Conservation (phyloP, 805 yeast genomes). For the Metschnikowia arizonensis region DNA sequence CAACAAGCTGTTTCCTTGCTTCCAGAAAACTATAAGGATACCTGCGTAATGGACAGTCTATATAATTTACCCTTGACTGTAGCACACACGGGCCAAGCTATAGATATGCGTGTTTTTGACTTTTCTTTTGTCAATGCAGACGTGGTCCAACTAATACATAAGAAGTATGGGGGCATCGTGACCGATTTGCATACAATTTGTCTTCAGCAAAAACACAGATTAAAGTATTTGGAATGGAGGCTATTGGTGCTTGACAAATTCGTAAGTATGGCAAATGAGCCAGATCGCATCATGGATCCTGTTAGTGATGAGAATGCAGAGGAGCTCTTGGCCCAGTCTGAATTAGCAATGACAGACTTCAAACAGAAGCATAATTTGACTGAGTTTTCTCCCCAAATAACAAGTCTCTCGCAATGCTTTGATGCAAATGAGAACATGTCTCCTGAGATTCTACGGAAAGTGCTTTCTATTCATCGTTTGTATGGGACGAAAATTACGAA, state of each 20-base stretch:
- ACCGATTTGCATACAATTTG: not conserved
- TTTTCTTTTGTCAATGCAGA: constrained; percentile 14
- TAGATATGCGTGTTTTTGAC: constrained; percentile 14
- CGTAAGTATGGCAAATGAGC: constrained; percentile 7
- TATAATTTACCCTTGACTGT: constrained; percentile 6
- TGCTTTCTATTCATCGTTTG: constrained; percentile 2
- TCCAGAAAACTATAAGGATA: constrained; percentile 4
- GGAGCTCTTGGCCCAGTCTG: constrained; percentile 8
- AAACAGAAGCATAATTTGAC: constrained; percentile 5
- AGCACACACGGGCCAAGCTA: constrained; percentile 3
- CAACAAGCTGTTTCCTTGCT: constrained; percentile 1
- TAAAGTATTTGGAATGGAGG: constrained; percentile 13
- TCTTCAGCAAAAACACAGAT: constrained; percentile 5
- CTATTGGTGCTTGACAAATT: constrained; percentile 11
- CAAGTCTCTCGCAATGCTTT: not conserved
- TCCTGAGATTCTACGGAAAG: not conserved
- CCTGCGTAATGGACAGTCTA: not conserved
- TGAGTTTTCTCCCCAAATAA: constrained; percentile 3
- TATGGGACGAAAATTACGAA: constrained; percentile 6
- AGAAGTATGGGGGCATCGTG: constrained; percentile 5
- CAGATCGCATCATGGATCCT: not conserved
- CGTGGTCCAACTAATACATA: constrained; percentile 8
- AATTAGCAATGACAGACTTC: constrained; percentile 5
- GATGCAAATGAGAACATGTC: constrained; percentile 1
- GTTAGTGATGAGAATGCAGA: constrained; percentile 3